A percentile compares a stretch with the other conserved stretches of the same genome.
Conservation (phyloP, 768 basidiomycete genomes). For the Suillus paluster region DNA sequence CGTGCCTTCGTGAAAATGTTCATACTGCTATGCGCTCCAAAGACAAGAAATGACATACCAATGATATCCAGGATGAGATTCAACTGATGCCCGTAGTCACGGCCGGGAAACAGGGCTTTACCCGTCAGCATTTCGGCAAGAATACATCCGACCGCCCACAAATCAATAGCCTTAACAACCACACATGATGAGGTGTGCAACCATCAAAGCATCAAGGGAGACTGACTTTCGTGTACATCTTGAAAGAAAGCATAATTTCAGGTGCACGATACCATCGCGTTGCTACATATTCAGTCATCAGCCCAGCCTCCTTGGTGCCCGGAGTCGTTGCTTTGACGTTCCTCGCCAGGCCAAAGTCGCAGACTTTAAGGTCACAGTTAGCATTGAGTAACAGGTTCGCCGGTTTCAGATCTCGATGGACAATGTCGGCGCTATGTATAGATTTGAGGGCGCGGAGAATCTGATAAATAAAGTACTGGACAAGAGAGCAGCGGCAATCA, state of each 20-base stretch:
- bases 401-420: conserved; percentile 81
- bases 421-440: conserved; percentile 84
- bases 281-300: conserved; percentile 88
- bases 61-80: conserved; percentile 88
- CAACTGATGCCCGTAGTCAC: conserved; percentile 87
- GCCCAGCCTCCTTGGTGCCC: conserved; percentile 63
- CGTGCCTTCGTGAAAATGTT: conserved; percentile 53
- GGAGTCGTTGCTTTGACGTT: conserved; percentile 57
- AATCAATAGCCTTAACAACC: conserved; percentile 59
- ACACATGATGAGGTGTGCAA: conserved; percentile 9
- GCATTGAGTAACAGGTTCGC: conserved; percentile 88
- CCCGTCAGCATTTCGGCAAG: conserved; percentile 83
- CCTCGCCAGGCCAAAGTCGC: conserved; percentile 86
- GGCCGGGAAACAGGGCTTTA: conserved; percentile 85
- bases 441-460: conserved; percentile 88
- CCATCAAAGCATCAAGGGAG: conserved; percentile 14
- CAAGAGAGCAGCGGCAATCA: conserved; percentile 11
- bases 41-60: conserved; percentile 42
- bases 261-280: conserved; percentile 94
- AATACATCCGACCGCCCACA: conserved; percentile 78
- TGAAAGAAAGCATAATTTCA: conserved; percentile 95
- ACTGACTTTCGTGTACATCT: conserved; percentile 77
- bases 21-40: conserved; percentile 21
- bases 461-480: conserved; percentile 81
- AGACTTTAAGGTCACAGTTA: conserved; percentile 88